Conservation (phyloP, 169 alveolate genomes). For the Cryptosporidium sp. region DNA sequence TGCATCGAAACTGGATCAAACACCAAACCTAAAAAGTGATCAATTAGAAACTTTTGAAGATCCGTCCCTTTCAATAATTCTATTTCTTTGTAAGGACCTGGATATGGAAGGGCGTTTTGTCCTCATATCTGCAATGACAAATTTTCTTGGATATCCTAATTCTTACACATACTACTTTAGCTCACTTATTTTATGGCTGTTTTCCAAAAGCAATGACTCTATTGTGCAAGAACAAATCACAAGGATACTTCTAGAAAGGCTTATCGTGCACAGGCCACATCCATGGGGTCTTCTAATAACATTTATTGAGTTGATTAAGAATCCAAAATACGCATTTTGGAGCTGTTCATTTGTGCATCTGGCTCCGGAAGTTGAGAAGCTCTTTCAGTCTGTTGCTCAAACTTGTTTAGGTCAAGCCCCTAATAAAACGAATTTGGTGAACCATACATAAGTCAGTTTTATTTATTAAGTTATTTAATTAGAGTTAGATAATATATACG, state of each 20-base stretch:
- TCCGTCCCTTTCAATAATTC: conserved; percentile 83
- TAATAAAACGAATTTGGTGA: conserved; percentile 19
- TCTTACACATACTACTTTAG: conserved; percentile 94
- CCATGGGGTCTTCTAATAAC: conserved; percentile 98
- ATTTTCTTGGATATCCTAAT: conserved; percentile 96
- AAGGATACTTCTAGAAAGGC: conserved; percentile 91
- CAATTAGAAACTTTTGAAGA: conserved; percentile 35
- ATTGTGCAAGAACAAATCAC: conserved; percentile 92
- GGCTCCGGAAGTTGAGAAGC: conserved; percentile 83
- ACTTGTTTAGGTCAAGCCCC: conserved; percentile 77
- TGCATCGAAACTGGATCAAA: conserved; percentile 18
- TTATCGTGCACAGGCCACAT: conserved; percentile 92
- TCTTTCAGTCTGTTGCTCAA: conserved; percentile 82
- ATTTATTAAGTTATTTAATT: not conserved
- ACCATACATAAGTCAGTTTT: not conserved
- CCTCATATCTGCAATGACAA: conserved; percentile 91
- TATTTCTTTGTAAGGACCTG: conserved; percentile 82
- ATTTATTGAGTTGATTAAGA: conserved; percentile 93
- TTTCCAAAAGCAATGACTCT: conserved; percentile 87
- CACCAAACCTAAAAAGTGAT: not conserved
- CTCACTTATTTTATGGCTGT: conserved; percentile 88
- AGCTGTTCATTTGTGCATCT: conserved; percentile 82
- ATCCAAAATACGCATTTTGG: conserved; percentile 88
- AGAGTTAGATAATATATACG: conserved; percentile 6
- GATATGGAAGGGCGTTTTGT: conserved; percentile 88